Base-by-base conservation (phyloP, 2,329 filamentous ascomycete species). In the Aspergillus sp. region DNA sequence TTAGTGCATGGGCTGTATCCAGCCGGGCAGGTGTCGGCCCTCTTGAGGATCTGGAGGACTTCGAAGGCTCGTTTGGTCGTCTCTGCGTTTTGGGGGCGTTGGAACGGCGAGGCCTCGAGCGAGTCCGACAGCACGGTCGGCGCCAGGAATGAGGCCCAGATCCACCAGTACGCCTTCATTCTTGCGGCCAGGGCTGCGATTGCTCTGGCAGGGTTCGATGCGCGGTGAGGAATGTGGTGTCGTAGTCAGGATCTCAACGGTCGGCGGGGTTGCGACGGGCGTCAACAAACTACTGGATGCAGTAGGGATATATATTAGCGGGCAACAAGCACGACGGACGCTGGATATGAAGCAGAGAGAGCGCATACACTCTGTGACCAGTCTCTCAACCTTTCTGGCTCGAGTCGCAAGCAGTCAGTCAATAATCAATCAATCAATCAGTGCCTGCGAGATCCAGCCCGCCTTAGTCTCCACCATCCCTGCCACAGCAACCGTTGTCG, bases 1-100 rank as follows among this genome's bases (percentile, higher is more conserved):
- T 64, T 62, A 19, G 60, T 58, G 55, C 75, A 79, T 26, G 62
- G 58, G 36, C 59, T 65, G 57, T 72, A 75, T 35, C 63, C 64
- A 13, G 49, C 56, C 5, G 70, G 70, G 52, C 75, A 79, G 35
- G 49, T 56, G 32, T 52, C 47, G 20, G 46, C 44, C 19, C 55
- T 49, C 22, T 47, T 51, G 26, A 61, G 34, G 5, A 60, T 29
- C 6, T 48, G 52, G n/a, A 61, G 42, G 14, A 57, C 39, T 12
- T 55, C 47, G 8, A 50, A 49, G 30, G 55, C 49, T 38, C 53
- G 40, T 20, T 43, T 45, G 30, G 39, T 46, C 27, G 36, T 32
- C 24, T 44, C 43, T 19, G 42, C 44, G 12, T 36, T 35, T 27
- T 48, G 34, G 0, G 57, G 52, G n/a, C 44, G 29, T 7, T 44